These are phyloP conservation scores for Backusella tuberculispora DNA, from an alignment of 192 early-diverging fungal species.

Conservation along the genomic window DNA sequence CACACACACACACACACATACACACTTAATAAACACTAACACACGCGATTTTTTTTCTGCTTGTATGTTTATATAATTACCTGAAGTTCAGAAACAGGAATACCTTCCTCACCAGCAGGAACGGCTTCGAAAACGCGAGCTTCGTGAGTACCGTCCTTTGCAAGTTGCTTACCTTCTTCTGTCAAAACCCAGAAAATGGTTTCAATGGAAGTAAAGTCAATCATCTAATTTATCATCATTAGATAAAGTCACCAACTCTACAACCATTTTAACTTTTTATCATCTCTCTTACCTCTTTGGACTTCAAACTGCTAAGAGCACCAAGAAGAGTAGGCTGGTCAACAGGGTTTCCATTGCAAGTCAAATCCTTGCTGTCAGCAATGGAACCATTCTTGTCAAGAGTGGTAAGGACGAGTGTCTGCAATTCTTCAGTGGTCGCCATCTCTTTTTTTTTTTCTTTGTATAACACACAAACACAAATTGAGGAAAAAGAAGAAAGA, in stretches of 20 bases:
- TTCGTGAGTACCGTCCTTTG: slow-evolving; percentile 89
- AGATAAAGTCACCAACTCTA: not conserved
- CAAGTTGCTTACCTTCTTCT: slow-evolving; percentile 87
- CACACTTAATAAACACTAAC: no score
- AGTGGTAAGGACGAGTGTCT: slow-evolving; percentile 60
- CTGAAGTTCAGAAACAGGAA: slow-evolving; percentile 84
- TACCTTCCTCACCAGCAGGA: slow-evolving; percentile 78
- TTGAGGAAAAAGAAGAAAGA: not conserved
- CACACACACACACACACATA: not conserved
- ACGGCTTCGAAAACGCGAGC: slow-evolving; percentile 89
- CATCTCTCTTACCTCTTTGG: slow-evolving; percentile 72
- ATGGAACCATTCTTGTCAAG: slow-evolving; percentile 77
- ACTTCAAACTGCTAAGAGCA: slow-evolving; percentile 82
- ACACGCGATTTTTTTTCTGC: not conserved
- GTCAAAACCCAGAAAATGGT: slow-evolving; percentile 83
- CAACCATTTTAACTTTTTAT: not conserved
- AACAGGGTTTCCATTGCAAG: slow-evolving; percentile 59
- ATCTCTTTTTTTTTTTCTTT: slow-evolving; percentile 12
- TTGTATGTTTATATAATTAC: slow-evolving; percentile 40
- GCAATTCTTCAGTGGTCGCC: slow-evolving; percentile 47
- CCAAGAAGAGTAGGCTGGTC: slow-evolving; percentile 76
- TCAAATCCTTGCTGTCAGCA: slow-evolving; percentile 67
- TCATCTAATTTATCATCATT: slow-evolving; percentile 60
- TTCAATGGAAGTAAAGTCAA: slow-evolving; percentile 78
- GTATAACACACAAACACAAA: not conserved